Base-by-base conservation (phyloP, 1,284 basidiomycete genomes). In the Schizophyllum amplum region DNA sequence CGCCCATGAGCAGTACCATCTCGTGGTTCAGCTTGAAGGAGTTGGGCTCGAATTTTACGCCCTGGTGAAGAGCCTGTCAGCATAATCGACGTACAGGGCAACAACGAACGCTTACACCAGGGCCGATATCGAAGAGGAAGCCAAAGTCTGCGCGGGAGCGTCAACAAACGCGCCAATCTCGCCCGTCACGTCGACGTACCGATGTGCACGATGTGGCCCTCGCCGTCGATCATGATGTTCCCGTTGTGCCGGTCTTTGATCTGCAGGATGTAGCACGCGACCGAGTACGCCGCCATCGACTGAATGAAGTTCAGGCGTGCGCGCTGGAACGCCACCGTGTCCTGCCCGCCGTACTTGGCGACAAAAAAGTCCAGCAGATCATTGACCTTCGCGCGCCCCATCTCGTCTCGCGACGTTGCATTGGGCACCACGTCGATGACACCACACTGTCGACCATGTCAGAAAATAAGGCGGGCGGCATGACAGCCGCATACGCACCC, bases 401-500 rank as follows among this genome's bases (percentile, higher is more conserved):
- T 98, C 75, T 99, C 97, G 70, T 99, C 97, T 59, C 97, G 85
- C 5, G 96, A 98, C 0, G 97, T 99, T 0, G 97, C 87, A 66
- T 99, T 96, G 1, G 97, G 96, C 1, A 99, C 94, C 26, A 99
- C 97, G 65, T 99, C 97, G 63, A 99, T 99, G 51, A 99, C 94
- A 59, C 97, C 97, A 63, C 94, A 97, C 88, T 97, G 65, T n/a
- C 50, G 1, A 54, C 25, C 53, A 33, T 23, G 51, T 50, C 11
- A 47, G 24, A 26, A 15, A 42, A 54, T 60, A 33, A 22, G 49
- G n/a, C n/a, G n/a, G n/a, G n/a, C 57, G 22, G 57, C 21, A 54
- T 53, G 53, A 52, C 7, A 48, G 59, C 47, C 46, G 9, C 54
- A 55, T 24, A 76, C 90, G 68, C 69, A 95, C 93, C 11, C 97